These are phyloP conservation scores for Candida incommunis DNA, from an alignment of 805 yeast genomes.

Conservation along the genomic window DNA sequence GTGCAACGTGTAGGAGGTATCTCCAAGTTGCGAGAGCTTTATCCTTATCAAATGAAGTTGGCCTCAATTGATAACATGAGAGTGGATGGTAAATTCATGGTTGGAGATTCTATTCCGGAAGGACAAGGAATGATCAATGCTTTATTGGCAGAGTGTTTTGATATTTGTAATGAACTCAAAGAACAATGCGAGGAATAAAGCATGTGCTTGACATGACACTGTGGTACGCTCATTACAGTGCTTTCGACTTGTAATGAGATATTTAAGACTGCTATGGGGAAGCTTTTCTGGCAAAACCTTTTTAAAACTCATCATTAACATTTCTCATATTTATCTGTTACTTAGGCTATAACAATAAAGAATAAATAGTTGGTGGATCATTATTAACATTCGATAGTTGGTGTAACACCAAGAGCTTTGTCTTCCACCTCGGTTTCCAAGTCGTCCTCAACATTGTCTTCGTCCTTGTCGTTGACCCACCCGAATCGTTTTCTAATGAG, in stretches of 20 bases:
- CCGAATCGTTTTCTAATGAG: background rate
- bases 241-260: too few relatives aligned
- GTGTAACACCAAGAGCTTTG: too few relatives aligned
- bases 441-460: background rate
- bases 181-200: conserved; percentile 11
- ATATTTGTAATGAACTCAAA: conserved; percentile 79
- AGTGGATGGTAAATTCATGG: conserved; percentile 81
- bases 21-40: conserved; percentile 72
- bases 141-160: conserved; percentile 84
- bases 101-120: conserved; percentile 83
- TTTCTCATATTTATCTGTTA: too few relatives aligned
- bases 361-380: too few relatives aligned
- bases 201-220: background rate
- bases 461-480: background rate
- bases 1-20: conserved; percentile 89
- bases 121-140: conserved; percentile 97
- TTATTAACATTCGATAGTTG: too few relatives aligned
- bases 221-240: background rate
- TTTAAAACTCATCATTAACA: too few relatives aligned
- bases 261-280: too few relatives aligned
- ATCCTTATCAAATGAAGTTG: conserved; percentile 90
- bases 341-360: too few relatives aligned
- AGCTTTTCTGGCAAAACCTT: too few relatives aligned
- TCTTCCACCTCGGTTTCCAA: background rate
- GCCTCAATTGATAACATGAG: conserved; percentile 80